Percentiles rank a stretch among this genome's conserved stretches.
Conservation (phyloP, 2,329 filamentous ascomycete species). For the Corniculantispora saksenae region DNA sequence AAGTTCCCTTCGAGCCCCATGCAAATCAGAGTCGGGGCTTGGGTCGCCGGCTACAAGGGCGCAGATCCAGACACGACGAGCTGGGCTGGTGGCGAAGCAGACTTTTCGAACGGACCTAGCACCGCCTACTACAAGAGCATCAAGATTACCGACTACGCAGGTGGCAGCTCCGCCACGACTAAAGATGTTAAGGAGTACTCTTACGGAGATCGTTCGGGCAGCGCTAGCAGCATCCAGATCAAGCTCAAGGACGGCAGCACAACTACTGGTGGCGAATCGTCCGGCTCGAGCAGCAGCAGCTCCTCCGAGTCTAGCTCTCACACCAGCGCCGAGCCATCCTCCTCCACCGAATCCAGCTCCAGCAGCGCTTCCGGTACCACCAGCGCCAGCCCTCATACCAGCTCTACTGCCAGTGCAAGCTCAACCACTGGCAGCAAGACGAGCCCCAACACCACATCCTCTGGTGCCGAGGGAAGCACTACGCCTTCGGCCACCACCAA, state of each 20-base stretch:
- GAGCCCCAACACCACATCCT: neutral
- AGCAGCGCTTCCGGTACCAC: neutral
- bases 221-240: constrained; percentile 44
- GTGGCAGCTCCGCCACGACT: constrained; percentile 33
- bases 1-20: constrained; percentile 72
- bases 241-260: constrained; percentile 1
- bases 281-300: neutral
- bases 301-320: neutral
- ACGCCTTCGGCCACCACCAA: neutral
- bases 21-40: constrained; percentile 69
- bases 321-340: neutral
- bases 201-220: constrained; percentile 43
- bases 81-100: constrained; percentile 61
- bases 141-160: constrained; percentile 45
- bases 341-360: neutral
- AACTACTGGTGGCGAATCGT: constrained; percentile 1
- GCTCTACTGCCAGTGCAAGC: neutral
- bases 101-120: constrained; percentile 46
- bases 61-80: constrained; percentile 70
- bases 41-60: constrained; percentile 59
- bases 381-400: neutral
- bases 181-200: constrained; percentile 42
- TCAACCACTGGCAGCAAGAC: neutral
- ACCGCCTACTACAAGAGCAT: constrained; percentile 47
- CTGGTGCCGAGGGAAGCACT: neutral